A percentile compares a stretch with the other conserved stretches of the same genome.
phyloP scores from a whole-genome alignment of 2,329 filamentous ascomycete genomes.

The Sporothrix dimorphospora region DNA sequence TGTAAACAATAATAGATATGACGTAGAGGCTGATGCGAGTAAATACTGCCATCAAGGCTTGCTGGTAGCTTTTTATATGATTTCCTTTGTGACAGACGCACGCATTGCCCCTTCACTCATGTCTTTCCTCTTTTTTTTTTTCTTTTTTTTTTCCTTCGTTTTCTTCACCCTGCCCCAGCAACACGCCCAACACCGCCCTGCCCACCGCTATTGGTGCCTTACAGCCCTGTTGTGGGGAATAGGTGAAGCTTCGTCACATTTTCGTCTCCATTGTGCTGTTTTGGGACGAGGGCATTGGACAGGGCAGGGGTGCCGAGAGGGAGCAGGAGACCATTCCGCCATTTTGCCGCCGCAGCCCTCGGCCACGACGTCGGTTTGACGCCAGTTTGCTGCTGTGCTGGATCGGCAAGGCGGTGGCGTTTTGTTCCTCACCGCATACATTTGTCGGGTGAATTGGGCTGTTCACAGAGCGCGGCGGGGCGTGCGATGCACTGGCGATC shows the following conservation, averaged over 20 bases:
- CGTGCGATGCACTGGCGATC: neutral
- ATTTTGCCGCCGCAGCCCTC: neutral
- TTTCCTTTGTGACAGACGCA: neutral
- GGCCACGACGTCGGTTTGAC: neutral
- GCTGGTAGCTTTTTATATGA: neutral
- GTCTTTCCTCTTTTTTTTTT: neutral
- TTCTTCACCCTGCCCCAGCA: neutral
- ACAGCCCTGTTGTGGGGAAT: constrained; percentile 17
- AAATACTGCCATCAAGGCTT: neutral
- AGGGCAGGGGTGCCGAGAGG: neutral
- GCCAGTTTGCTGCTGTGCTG: neutral
- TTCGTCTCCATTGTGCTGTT: constrained; percentile 2
- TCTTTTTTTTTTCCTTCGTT: neutral
- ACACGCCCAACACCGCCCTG: neutral
- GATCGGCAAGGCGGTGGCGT: neutral
- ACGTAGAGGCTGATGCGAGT: neutral
- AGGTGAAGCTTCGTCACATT: constrained; percentile 15
- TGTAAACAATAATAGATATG: neutral
- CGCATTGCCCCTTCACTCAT: neutral
- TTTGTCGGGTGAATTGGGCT: neutral
- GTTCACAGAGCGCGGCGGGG: neutral
- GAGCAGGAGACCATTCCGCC: neutral
- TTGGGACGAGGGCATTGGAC: neutral
- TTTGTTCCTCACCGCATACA: constrained; percentile 14
- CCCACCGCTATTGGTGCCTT: constrained; percentile 17